These are phyloP conservation scores for Alternaria longipes DNA, from an alignment of 2,329 filamentous ascomycete species.

Conservation along the genomic window DNA sequence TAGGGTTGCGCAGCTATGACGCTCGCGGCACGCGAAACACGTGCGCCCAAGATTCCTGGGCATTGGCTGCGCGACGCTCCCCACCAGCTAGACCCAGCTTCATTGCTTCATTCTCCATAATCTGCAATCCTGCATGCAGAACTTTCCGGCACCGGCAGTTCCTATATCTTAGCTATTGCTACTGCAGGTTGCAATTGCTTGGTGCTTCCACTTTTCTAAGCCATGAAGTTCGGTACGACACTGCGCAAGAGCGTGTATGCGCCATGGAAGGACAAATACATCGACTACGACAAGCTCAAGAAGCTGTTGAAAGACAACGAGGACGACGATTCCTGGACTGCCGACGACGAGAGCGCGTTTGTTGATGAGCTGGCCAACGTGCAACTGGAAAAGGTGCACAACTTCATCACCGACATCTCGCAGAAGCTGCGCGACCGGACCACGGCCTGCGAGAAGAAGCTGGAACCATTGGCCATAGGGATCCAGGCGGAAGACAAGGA, in stretches of 20 bases:
- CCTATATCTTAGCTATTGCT: background rate
- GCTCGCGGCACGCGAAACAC: slow-evolving; percentile 9
- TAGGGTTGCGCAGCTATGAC: slow-evolving; percentile 15
- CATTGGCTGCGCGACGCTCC: slow-evolving; percentile 20
- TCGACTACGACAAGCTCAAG: slow-evolving; percentile 96
- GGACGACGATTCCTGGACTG: slow-evolving; percentile 79
- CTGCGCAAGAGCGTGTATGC: slow-evolving; percentile 80
- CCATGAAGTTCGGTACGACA: slow-evolving; percentile 95
- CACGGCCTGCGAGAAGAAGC: slow-evolving; percentile 71
- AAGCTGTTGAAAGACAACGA: slow-evolving; percentile 77
- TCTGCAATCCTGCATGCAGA: slow-evolving; percentile 15
- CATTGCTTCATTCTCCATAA: slow-evolving; percentile 2
- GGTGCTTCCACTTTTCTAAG: slow-evolving; percentile 12
- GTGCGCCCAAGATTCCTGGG: slow-evolving; percentile 17
- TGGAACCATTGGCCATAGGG: slow-evolving; percentile 65
- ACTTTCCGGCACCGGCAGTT: slow-evolving; percentile 15
- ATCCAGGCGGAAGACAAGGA: slow-evolving; percentile 32
- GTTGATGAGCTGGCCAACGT: slow-evolving; percentile 94
- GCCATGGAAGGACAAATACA: slow-evolving; percentile 93
- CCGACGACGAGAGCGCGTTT: slow-evolving; percentile 91
- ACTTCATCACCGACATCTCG: slow-evolving; percentile 85
- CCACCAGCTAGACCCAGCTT: slow-evolving; percentile 15
- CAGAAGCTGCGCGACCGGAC: slow-evolving; percentile 83
- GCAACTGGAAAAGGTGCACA: slow-evolving; percentile 92
- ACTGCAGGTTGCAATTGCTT: slow-evolving; percentile 1